Base-by-base conservation (phyloP, 2,329 filamentous ascomycete genomes). In the Pseudogymnoascus sp. region DNA sequence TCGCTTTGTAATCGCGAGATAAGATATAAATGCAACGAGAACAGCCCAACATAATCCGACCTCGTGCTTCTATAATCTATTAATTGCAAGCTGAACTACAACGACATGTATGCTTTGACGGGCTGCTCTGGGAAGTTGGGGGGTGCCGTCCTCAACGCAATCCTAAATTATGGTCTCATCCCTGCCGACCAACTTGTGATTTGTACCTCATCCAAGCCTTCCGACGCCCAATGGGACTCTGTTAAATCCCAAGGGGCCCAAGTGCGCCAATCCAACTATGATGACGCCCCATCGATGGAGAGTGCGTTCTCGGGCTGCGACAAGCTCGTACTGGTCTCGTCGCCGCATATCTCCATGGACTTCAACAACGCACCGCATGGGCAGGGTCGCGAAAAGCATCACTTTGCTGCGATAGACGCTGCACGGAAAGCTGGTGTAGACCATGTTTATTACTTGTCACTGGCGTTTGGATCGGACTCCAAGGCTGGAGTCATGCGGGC, bases 281-380 rank as follows among this genome's bases (percentile, higher is more conserved):
- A 65, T n/a, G 41, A 52, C 18, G 59, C 60, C 2, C 5, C 30
- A 5, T 60, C 63, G 2, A 60, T 60, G 59, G 15, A 56, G 38
- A 21, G 45, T 4, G 26, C 63, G 1, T 65, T 64, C 33, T 12
- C 57, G 19, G 62, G 60, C 23, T 62, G 62, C 35, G 58, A 23
- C 26, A 63, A 63, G 33, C 58, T 79, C 52, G 78, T 69, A 61
- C 65, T 67, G 12, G 65, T 72, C n/a, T 72, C 71, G 28, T 63
- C 62, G 0, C 67, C 66, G 5, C 59, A 65, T 5, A 67, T 67
- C n/a, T 56, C 58, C 8, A 58, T 65, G 39, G 61, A 77, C 28
- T 77, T 75, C 6, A 73, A 73, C 61, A 76, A 76, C 60, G 72
- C 78, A 6, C 73, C 73, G 2, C 37, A 58, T 2, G 63, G 62